Evolutionary conservation across 2,329 filamentous ascomycete genomes (phyloP).

Genomic region (Sporothrix dimorphospora): DNA sequence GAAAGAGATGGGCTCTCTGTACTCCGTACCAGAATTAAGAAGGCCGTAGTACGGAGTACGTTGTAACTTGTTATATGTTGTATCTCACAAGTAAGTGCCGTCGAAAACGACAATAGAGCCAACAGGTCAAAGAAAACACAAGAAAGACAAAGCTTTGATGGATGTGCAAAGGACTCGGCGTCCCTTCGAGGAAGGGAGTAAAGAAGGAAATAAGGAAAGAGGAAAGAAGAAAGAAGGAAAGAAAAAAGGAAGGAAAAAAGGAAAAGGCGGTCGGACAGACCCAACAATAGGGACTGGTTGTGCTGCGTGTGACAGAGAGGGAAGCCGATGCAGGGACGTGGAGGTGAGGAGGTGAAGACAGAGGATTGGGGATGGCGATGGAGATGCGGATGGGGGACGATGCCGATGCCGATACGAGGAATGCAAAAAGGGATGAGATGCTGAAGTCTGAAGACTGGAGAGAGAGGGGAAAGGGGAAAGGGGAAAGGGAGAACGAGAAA

Average conservation of each 20-base stretch:
- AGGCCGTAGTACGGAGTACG: background rate
- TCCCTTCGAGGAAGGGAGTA: background rate
- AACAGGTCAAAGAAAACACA: background rate
- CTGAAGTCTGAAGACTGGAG: conserved; percentile 4
- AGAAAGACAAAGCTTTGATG: background rate
- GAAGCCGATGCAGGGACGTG: background rate
- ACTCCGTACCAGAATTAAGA: background rate
- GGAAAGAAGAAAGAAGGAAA: background rate
- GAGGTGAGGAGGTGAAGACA: background rate
- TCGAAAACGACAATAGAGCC: background rate
- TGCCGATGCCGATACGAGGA: conserved; percentile 3
- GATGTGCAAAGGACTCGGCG: background rate
- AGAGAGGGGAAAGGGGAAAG: background rate
- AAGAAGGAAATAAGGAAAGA: background rate
- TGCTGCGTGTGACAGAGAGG: background rate
- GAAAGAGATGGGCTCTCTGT: too few relatives aligned
- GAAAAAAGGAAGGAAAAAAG: background rate
- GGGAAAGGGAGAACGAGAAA: background rate
- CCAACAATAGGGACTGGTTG: background rate
- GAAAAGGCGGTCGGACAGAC: background rate
- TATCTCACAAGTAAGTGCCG: background rate
- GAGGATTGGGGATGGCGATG: background rate
- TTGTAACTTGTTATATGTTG: background rate
- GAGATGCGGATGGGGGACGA: background rate
- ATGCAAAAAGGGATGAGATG: conserved; percentile 14